These are phyloP conservation scores for Paramecium bursaria DNA, from an alignment of 73 alveolate species.

Conservation along the genomic window DNA sequence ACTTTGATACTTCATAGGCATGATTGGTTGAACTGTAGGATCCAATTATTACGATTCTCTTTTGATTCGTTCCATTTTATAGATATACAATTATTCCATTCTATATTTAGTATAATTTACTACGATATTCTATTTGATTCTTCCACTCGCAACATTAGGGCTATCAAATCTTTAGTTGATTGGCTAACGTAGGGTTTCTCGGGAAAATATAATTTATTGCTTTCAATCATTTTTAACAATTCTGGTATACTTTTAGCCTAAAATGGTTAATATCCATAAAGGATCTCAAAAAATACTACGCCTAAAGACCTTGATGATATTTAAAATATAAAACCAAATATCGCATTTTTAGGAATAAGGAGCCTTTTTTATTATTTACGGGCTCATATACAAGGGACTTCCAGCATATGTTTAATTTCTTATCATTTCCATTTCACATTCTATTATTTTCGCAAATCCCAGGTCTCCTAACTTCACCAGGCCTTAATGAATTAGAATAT, in stretches of 20 bases:
- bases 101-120: too few relatives aligned
- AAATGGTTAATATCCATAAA: slow-evolving; percentile 32
- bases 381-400: slow-evolving; percentile 62
- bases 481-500: slow-evolving; percentile 74
- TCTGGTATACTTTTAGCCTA: background rate
- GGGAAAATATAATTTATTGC: background rate
- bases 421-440: slow-evolving; percentile 43
- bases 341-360: slow-evolving; percentile 27
- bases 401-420: slow-evolving; percentile 64
- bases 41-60: too few relatives aligned
- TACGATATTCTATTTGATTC: slow-evolving; percentile 46
- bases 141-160: slow-evolving; percentile 21
- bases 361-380: background rate
- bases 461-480: slow-evolving; percentile 74
- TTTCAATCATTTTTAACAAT: background rate
- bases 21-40: too few relatives aligned
- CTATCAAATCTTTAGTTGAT: background rate
- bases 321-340: too few relatives aligned
- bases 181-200: background rate
- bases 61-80: too few relatives aligned
- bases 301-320: slow-evolving; percentile 47
- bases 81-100: too few relatives aligned
- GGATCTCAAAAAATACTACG: slow-evolving; percentile 33
- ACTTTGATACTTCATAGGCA: too few relatives aligned
- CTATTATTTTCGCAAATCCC: slow-evolving; percentile 71